These are phyloP conservation scores for Paspalum vaginatum DNA, from an alignment of 176 grass and related monocot species.

Conservation along the genomic window DNA sequence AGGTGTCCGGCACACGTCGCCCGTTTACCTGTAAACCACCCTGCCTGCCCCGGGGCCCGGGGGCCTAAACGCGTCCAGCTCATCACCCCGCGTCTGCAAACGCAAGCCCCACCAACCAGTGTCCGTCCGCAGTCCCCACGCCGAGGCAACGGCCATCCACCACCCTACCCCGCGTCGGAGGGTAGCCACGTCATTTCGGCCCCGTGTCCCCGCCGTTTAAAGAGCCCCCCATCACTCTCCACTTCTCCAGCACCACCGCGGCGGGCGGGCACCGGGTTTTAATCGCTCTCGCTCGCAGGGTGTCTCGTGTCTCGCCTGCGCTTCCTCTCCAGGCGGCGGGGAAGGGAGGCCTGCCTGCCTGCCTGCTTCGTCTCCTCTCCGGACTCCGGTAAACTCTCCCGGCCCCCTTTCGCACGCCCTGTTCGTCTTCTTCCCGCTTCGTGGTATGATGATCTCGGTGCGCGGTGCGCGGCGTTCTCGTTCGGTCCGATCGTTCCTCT, in stretches of 20 bases:
- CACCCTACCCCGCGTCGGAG: too few species aligned
- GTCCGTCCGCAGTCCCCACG: not conserved
- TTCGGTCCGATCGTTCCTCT: too few species aligned
- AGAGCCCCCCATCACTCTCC: not conserved
- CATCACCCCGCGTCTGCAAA: not conserved
- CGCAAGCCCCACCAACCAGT: not conserved
- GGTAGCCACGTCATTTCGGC: conserved; percentile 3
- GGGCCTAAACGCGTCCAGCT: conserved; percentile 26
- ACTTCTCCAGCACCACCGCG: not conserved
- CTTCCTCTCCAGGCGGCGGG: not conserved
- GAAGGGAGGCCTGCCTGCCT: not conserved
- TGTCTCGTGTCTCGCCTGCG: not conserved
- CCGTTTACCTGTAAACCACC: not conserved
- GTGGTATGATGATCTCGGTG: too few species aligned
- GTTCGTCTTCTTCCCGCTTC: too few species aligned
- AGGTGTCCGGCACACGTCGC: not conserved
- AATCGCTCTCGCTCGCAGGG: not conserved
- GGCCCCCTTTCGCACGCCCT: too few species aligned
- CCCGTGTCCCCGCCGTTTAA: not conserved
- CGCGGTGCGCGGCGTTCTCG: too few species aligned
- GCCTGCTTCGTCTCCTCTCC: not conserved
- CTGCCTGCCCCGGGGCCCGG: not conserved
- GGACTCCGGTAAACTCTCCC: conserved; percentile 17
- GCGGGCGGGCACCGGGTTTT: too few species aligned
- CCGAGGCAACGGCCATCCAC: too few species aligned